Base-by-base conservation (phyloP, 2,329 filamentous ascomycete genomes). In the Piedraia hortae region DNA sequence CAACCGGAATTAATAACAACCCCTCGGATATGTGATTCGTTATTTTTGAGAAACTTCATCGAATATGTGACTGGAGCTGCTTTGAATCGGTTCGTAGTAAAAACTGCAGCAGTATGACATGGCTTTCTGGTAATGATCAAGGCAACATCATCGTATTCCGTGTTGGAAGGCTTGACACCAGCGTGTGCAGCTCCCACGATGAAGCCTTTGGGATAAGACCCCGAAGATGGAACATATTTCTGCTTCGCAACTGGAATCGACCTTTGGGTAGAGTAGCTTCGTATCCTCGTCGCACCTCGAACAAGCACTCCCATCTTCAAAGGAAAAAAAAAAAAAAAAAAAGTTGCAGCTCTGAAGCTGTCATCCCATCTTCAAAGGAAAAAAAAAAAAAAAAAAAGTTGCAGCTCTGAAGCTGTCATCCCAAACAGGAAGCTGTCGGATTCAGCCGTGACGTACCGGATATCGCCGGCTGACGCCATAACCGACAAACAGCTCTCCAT, bases 51-150 rank as follows among this genome's bases (percentile, higher is more conserved):
- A 16, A 90, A 50, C 26, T 69, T 56, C 31, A 66, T 59, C 45
- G 72, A 82, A 28, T 89, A 72, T 14, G 74, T 77, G 19, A 97
- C 82, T 4, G 85, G 85, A 6, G 85, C 85, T 10, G 85, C 85
- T 48, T 91, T 80, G 51, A 97, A 97, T 46, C 82, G 80, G 53
- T 97, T 97, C 47, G 78, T 88, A 24, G 85, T 97, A 51, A 93
- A 91, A 20, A 93, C 80, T 4, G 78, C 85, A 1, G 80, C 77
- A 6, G 71, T 80, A 4, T 74, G 60, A 45, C 78, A 91, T 24
- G 80, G 77, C 23, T 57, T 58, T 37, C 90, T 75, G 4, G 85
- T 93, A 10, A 70, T 67, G 31, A 97, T 60, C 33, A 97, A 59
- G 16, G 80, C 77, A 21, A 97, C 60, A 44, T 97, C 85, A 14